phyloP scores from a whole-genome alignment of 1,284 basidiomycete genomes.

The Coniferiporia weirii region DNA sequence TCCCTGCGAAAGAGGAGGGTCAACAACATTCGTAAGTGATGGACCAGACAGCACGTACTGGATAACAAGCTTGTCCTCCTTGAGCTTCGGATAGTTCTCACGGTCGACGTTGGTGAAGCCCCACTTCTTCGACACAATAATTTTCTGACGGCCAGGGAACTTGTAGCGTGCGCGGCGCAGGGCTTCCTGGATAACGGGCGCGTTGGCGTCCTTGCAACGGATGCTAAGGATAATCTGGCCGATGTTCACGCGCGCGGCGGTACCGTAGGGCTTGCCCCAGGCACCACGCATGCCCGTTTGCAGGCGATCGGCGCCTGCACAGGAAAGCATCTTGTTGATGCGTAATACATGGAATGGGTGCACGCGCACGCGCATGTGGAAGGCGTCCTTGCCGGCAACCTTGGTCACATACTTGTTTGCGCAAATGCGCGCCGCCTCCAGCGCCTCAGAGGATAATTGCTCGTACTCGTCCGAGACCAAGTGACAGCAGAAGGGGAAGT shows the following conservation, averaged over 20 bases:
- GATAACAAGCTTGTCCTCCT: conserved; percentile 83
- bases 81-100: conserved; percentile 84
- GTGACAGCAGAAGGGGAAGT: conserved; percentile 96
- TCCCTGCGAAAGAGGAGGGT: conserved; percentile 43
- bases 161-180: conserved; percentile 98
- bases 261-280: conserved; percentile 99
- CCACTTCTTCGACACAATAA: conserved; percentile 97
- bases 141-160: conserved; percentile 99
- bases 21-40: not conserved
- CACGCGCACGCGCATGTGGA: conserved; percentile 96
- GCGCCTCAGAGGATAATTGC: conserved; percentile 92
- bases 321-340: conserved; percentile 99
- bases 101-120: conserved; percentile 96
- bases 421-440: conserved; percentile 98
- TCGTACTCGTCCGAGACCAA: conserved; percentile 99
- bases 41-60: conserved; percentile 51
- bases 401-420: conserved; percentile 99
- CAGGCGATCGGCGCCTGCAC: conserved; percentile 96
- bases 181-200: conserved; percentile 91
- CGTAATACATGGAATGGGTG: conserved; percentile 99
- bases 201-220: conserved; percentile 88
- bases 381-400: conserved; percentile 96
- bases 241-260: conserved; percentile 92
- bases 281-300: conserved; percentile 99
- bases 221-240: conserved; percentile 97